These are phyloP conservation scores for Gonapodya prolifera DNA, from an alignment of 192 early-diverging fungal species.

Conservation along the genomic window DNA sequence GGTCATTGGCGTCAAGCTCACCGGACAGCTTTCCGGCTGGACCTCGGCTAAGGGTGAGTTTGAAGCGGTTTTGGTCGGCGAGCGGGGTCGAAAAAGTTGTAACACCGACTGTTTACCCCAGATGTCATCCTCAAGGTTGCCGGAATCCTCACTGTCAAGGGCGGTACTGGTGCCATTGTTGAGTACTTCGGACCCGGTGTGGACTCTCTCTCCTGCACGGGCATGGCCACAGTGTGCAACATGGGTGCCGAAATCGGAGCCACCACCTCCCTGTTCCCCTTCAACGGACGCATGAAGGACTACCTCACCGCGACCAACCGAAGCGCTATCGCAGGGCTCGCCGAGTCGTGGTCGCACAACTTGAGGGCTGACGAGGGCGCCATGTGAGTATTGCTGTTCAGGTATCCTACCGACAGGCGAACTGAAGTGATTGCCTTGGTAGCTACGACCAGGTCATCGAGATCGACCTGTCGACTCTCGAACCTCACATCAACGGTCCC, in stretches of 20 bases:
- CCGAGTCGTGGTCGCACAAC: constrained; percentile 77
- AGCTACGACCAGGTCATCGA: constrained; percentile 85
- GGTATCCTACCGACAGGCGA: neutral
- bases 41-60: constrained; percentile 67
- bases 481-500: constrained; percentile 95
- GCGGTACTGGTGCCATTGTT: constrained; percentile 91
- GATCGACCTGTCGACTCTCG: constrained; percentile 82
- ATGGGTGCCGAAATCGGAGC: constrained; percentile 99
- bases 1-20: constrained; percentile 82
- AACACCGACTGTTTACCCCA: neutral
- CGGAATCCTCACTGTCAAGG: constrained; percentile 91
- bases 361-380: constrained; percentile 76
- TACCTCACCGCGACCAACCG: constrained; percentile 84
- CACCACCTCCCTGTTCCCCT: constrained; percentile 94
- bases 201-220: constrained; percentile 87
- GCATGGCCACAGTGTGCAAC: constrained; percentile 99
- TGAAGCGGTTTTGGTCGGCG: neutral
- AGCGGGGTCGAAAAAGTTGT: neutral
- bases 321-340: constrained; percentile 59
- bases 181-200: constrained; percentile 97
- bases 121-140: constrained; percentile 92
- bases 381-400: constrained; percentile 12
- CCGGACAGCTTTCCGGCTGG: constrained; percentile 80
- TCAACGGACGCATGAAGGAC: constrained; percentile 79
- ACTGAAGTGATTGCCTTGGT: neutral